A percentile compares a stretch with the other conserved stretches of the same genome.
These are phyloP conservation scores for Trichopus zeylanicus DNA, from an alignment of 116 monocot genomes.

Conservation along the genomic window DNA sequence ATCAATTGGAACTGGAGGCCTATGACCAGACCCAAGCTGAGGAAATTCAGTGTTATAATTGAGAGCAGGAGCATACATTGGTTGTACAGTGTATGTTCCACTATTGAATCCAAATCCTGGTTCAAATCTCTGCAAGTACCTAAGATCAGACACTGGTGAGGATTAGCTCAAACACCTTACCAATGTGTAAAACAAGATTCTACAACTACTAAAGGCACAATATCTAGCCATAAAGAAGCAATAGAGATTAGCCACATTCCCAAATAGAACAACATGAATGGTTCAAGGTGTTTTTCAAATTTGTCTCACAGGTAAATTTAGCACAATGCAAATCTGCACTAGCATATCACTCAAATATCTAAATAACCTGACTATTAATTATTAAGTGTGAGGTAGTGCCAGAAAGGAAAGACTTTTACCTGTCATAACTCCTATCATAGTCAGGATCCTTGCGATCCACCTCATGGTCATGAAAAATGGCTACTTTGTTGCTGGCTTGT, in stretches of 20 bases:
- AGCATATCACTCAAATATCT: background rate
- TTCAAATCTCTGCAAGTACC: conserved; percentile 89
- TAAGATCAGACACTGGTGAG: conserved; percentile 12
- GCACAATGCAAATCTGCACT: background rate
- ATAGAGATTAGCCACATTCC: too few relatives aligned
- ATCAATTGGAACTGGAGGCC: conserved; percentile 48
- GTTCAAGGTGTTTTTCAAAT: background rate
- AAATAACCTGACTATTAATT: background rate
- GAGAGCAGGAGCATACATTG: conserved; percentile 71
- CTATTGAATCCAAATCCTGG: conserved; percentile 92
- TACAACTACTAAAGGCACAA: too few relatives aligned
- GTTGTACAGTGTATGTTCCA: conserved; percentile 60
- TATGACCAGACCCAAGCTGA: conserved; percentile 62
- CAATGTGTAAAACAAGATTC: too few relatives aligned
- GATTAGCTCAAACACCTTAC: too few relatives aligned
- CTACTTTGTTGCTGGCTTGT: conserved; percentile 51
- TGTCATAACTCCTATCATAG: conserved; percentile 93
- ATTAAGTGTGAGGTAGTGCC: background rate
- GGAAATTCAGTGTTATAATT: conserved; percentile 94
- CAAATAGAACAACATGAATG: too few relatives aligned
- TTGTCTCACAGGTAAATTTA: background rate
- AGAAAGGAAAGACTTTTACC: conserved; percentile 24
- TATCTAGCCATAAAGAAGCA: too few relatives aligned
- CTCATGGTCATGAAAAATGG: conserved; percentile 82
- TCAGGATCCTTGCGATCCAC: conserved; percentile 91